phyloP scores from a whole-genome alignment of 306 rosid genomes.

The Vigna nakashimae region DNA sequence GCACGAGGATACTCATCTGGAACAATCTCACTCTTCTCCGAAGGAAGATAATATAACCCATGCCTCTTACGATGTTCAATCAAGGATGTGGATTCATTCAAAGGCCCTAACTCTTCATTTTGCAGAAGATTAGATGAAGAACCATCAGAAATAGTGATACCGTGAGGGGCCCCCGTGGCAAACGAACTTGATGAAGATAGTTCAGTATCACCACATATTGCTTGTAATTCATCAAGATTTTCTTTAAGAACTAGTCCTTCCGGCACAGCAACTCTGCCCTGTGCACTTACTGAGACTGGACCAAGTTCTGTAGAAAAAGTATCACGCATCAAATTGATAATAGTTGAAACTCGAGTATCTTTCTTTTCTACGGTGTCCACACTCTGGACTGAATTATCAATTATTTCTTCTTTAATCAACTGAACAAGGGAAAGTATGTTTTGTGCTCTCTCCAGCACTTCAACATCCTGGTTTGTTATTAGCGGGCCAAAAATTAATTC shows the following conservation, averaged over 20 bases:
- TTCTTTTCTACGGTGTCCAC: slow-evolving; percentile 48
- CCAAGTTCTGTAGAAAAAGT: slow-evolving; percentile 74
- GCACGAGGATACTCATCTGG: slow-evolving; percentile 81
- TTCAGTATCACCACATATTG: slow-evolving; percentile 68
- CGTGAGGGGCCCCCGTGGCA: slow-evolving; percentile 54
- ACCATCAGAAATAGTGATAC: slow-evolving; percentile 44
- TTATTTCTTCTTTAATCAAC: slow-evolving; percentile 61
- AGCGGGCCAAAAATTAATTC: slow-evolving; percentile 67
- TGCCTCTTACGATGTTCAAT: slow-evolving; percentile 94
- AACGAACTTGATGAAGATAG: slow-evolving; percentile 56
- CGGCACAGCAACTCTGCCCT: slow-evolving; percentile 81
- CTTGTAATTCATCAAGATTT: slow-evolving; percentile 75
- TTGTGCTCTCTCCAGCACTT: slow-evolving; percentile 80
- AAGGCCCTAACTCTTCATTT: slow-evolving; percentile 60
- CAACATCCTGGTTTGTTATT: slow-evolving; percentile 73
- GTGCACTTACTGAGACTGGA: slow-evolving; percentile 78
- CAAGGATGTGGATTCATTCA: slow-evolving; percentile 75
- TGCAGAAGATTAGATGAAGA: slow-evolving; percentile 50
- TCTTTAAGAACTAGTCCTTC: slow-evolving; percentile 75
- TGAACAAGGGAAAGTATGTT: slow-evolving; percentile 69
- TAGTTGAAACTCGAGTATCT: slow-evolving; percentile 52
- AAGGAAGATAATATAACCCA: slow-evolving; percentile 86
- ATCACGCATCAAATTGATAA: slow-evolving; percentile 58
- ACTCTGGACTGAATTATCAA: slow-evolving; percentile 47
- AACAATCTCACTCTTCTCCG: slow-evolving; percentile 65